Base-by-base conservation (phyloP, 768 basidiomycete genomes). In the Xerocomellus chrysenteron region DNA sequence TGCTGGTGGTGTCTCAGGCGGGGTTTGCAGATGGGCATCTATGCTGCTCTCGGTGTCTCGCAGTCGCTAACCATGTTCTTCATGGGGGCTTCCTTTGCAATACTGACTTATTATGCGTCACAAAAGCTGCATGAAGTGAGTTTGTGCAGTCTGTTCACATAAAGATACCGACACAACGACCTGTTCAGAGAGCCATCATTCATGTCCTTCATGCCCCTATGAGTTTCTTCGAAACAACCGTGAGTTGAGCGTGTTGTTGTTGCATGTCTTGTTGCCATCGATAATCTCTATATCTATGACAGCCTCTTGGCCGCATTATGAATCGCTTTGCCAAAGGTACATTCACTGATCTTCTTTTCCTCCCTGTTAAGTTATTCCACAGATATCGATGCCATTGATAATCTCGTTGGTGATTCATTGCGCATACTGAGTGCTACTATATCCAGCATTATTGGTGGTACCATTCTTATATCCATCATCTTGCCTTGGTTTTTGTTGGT, bases 181-280 rank as follows among this genome's bases (percentile, higher is more conserved):
- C 39, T n/a, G 46, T 48, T 46, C 41, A 87, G 84, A 73, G 72
- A 57, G 85, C 90, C 5, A 81, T 90, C 52, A 72, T 76, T 9
- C 82, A 86, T 21, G 81, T 94, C 47, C 82, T 95, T 80, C 82
- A 86, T 67, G 90, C 92, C 1, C 92, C 92, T 0, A 93, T 92
- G 87, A 85, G 83, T 8, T 94, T 93, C 75, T 95, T 93, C 66
- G 94, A 95, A 66, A 93, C 87, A 2, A 91, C 89, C 5, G 85
- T 86, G 64, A 63, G 77, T 65, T 17, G 42, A 40, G 33, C 43
- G 3, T 33, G 43, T 39, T 26, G 10, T n/a, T 17, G 16, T 17
- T 12, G 3, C 28, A 3, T 26, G 4, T 26, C 26, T 26, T 0
- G 26, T 26, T 26, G 26, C 3, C 17, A 14, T 41, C 3, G 13